A percentile compares a stretch with the other conserved stretches of the same genome.
Conservation (phyloP, 2,329 filamentous ascomycete genomes). For the Drechslerella dactyloides region DNA sequence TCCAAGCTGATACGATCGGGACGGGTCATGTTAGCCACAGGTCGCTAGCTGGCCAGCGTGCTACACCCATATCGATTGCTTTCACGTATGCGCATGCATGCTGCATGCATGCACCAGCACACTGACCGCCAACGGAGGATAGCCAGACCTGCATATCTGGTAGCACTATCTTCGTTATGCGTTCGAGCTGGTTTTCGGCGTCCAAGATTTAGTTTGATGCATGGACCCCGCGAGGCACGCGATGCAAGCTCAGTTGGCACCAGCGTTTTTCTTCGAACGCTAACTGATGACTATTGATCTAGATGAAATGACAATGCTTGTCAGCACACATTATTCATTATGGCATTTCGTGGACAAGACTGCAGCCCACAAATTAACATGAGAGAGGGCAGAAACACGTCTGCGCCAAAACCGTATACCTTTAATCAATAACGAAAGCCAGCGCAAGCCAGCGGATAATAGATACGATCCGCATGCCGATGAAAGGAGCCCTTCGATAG, state of each 20-base stretch:
- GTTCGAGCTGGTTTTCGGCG: background rate
- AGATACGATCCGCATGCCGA: background rate
- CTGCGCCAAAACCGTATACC: background rate
- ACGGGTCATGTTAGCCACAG: background rate
- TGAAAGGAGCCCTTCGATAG: background rate
- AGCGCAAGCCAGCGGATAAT: background rate
- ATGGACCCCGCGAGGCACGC: background rate
- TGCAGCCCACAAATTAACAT: background rate
- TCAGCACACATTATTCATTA: too few relatives aligned
- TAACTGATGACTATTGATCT: background rate
- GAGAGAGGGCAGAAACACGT: background rate
- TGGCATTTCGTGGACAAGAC: background rate
- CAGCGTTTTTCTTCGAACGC: background rate
- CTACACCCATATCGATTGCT: too few relatives aligned
- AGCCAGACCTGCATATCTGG: background rate
- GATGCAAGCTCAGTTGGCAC: background rate
- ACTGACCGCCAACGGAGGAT: too few relatives aligned
- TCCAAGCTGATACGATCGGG: background rate
- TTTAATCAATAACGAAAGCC: constrained; percentile 5
- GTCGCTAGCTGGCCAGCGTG: background rate
- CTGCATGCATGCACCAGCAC: too few relatives aligned
- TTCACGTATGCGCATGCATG: too few relatives aligned
- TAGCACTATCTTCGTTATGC: background rate
- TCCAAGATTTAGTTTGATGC: background rate
- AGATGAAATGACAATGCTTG: too few relatives aligned